Evolutionary conservation across 169 alveolate species (phyloP).

Genomic region (Amoebophrya sp.): DNA sequence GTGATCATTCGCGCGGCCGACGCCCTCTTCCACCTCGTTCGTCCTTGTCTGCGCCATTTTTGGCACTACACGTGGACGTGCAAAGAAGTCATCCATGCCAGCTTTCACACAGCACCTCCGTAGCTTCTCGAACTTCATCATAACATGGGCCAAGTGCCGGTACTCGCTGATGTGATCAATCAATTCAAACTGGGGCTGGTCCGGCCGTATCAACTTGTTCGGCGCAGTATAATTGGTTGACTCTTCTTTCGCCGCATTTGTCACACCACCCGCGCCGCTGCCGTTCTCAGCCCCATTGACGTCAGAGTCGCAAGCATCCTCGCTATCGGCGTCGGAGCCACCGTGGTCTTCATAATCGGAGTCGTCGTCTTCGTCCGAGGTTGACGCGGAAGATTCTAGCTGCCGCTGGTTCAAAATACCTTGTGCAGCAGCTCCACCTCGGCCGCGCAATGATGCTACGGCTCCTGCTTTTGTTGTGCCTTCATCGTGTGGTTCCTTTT

Average conservation of each 20-base stretch:
- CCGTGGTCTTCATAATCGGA: neutral
- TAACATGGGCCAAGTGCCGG: neutral
- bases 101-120: neutral
- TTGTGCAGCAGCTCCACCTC: no score
- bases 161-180: constrained; percentile 10
- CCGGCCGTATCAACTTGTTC: neutral
- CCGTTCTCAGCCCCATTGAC: no score
- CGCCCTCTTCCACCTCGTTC: neutral
- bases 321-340: neutral
- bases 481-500: no score
- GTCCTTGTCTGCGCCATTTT: no score
- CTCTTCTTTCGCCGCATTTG: no score
- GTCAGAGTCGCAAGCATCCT: neutral
- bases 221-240: no score
- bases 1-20: neutral
- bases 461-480: no score
- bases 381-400: no score
- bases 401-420: no score
- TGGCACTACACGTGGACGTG: no score
- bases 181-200: neutral
- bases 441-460: no score
- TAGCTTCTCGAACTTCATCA: neutral
- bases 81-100: neutral
- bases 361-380: neutral
- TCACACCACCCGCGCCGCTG: no score